phyloP scores from a whole-genome alignment of 192 early-diverging fungal genomes.

The Paraglomus occultum region DNA sequence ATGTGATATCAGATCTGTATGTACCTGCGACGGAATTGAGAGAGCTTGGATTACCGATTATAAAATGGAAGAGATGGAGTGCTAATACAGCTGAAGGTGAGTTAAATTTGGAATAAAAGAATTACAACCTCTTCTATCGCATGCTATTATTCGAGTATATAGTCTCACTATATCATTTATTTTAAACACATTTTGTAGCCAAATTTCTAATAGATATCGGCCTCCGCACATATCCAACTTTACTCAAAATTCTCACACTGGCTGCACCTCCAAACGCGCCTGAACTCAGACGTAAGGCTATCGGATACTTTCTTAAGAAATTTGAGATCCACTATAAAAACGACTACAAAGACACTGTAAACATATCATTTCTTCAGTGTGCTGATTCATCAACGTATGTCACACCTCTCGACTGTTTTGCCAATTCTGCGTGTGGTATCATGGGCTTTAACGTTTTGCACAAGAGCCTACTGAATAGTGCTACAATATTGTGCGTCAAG shows the following conservation, averaged over 20 bases:
- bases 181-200: slow-evolving; percentile 33
- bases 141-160: not conserved
- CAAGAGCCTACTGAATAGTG: slow-evolving; percentile 44
- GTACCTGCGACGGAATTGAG: slow-evolving; percentile 59
- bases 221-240: slow-evolving; percentile 41
- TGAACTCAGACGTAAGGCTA: slow-evolving; percentile 45
- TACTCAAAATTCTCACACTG: slow-evolving; percentile 39
- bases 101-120: not conserved
- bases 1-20: slow-evolving; percentile 65
- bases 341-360: slow-evolving; percentile 51
- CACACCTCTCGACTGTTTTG: slow-evolving; percentile 63
- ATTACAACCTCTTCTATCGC: too few relatives aligned
- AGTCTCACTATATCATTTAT: not conserved
- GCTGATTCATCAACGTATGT: slow-evolving; percentile 38
- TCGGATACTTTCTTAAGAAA: slow-evolving; percentile 73
- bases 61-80: slow-evolving; percentile 65
- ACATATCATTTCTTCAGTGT: slow-evolving; percentile 63
- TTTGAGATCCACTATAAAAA: slow-evolving; percentile 53
- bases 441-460: slow-evolving; percentile 69
- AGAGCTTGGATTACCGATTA: slow-evolving; percentile 60
- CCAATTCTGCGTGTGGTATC: slow-evolving; percentile 54
- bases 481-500: slow-evolving; percentile 63
- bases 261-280: slow-evolving; percentile 34
- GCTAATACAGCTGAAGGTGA: slow-evolving; percentile 32
- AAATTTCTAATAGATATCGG: slow-evolving; percentile 53